Percentiles rank a stretch among this genome's conserved stretches.
These are phyloP conservation scores for Fusarium liriodendri DNA, from an alignment of 2,329 filamentous ascomycete genomes.

Conservation along the genomic window DNA sequence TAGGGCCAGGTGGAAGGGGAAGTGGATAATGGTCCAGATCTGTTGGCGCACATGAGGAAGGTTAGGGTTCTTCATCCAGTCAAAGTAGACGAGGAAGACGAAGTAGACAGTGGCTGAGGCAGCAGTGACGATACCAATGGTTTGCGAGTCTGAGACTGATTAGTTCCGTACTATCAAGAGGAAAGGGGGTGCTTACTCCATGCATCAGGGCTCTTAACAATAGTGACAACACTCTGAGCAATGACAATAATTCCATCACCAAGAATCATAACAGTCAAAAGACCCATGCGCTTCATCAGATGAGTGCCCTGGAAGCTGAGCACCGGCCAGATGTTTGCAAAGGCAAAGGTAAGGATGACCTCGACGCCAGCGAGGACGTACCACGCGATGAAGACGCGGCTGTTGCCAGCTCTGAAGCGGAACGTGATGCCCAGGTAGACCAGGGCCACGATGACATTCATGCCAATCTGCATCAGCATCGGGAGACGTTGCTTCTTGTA, in stretches of 20 bases:
- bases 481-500: slow-evolving; percentile 52
- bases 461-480: slow-evolving; percentile 49
- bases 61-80: slow-evolving; percentile 74
- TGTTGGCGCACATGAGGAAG: slow-evolving; percentile 68
- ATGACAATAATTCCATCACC: slow-evolving; percentile 74
- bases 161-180: too few relatives aligned
- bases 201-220: slow-evolving; percentile 55
- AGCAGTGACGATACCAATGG: slow-evolving; percentile 55
- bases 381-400: slow-evolving; percentile 56
- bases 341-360: slow-evolving; percentile 60
- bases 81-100: slow-evolving; percentile 62
- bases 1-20: slow-evolving; percentile 72
- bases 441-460: slow-evolving; percentile 50
- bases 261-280: slow-evolving; percentile 74
- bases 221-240: slow-evolving; percentile 60
- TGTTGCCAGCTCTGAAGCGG: slow-evolving; percentile 49
- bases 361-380: slow-evolving; percentile 67
- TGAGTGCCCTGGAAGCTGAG: slow-evolving; percentile 72
- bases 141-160: slow-evolving; percentile 46
- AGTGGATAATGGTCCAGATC: slow-evolving; percentile 67
- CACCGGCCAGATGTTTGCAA: slow-evolving; percentile 66
- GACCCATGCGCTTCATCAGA: slow-evolving; percentile 71
- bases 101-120: slow-evolving; percentile 57
- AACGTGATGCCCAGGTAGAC: slow-evolving; percentile 58
- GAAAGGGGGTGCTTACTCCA: too few relatives aligned